Percentiles rank a stretch among this genome's conserved stretches.
Evolutionary conservation across 441 rosid genomes (phyloP).

Genomic region (Brassica balearica): DNA sequence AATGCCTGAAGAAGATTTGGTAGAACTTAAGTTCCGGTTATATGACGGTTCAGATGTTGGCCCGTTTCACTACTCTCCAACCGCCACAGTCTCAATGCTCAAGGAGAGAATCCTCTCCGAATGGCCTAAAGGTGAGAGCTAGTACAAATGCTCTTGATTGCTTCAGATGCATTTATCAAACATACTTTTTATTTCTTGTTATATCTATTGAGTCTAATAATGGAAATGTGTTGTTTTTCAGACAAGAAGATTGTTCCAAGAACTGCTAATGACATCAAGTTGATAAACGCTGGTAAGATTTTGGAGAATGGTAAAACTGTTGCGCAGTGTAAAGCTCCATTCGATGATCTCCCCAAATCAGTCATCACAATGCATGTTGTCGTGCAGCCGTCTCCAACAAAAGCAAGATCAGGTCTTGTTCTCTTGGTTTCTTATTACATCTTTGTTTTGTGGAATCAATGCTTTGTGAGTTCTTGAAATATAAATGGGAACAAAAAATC

Average conservation of each 20-base stretch:
- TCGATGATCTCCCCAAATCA: conserved; percentile 73
- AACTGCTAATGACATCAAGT: conserved; percentile 74
- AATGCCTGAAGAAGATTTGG: conserved; percentile 82
- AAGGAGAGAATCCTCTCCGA: conserved; percentile 78
- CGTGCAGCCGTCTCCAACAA: conserved; percentile 76
- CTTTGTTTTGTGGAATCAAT: conserved; percentile 10
- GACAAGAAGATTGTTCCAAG: conserved; percentile 81
- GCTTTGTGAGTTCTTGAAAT: conserved; percentile 13
- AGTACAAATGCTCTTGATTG: conserved; percentile 7
- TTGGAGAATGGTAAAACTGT: conserved; percentile 87
- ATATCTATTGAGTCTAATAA: background rate
- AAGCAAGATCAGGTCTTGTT: conserved; percentile 77
- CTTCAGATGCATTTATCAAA: background rate
- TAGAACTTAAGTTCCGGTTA: conserved; percentile 85
- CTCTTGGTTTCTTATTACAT: background rate
- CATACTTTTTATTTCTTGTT: background rate
- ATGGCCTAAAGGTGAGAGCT: conserved; percentile 81
- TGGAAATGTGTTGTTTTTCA: conserved; percentile 30
- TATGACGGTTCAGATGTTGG: conserved; percentile 93
- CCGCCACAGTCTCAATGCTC: conserved; percentile 74
- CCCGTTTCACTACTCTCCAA: conserved; percentile 76
- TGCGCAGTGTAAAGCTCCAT: conserved; percentile 81
- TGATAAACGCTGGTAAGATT: conserved; percentile 87
- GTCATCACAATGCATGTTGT: conserved; percentile 96
- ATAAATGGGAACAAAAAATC: background rate